phyloP scores from a whole-genome alignment of 805 yeast species.

The Candida nonsorbophila region DNA sequence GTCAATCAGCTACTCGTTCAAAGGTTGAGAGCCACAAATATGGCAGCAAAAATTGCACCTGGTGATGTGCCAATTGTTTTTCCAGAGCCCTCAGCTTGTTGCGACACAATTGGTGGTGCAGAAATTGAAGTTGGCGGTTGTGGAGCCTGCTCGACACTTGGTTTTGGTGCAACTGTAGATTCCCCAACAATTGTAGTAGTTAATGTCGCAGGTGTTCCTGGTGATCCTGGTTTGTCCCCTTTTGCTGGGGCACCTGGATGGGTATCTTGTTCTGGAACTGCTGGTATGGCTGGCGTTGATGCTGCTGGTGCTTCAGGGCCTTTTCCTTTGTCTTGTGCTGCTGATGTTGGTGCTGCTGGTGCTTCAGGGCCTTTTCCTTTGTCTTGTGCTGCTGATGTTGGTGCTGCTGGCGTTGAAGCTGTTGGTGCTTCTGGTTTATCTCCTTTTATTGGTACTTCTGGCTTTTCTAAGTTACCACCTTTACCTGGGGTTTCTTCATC shows the following conservation, averaged over 20 bases:
- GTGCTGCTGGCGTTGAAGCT: neutral
- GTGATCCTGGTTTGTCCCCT: neutral
- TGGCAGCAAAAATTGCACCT: conserved; percentile 9
- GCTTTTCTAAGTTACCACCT: no score
- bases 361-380: conserved; percentile 1
- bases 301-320: conserved; percentile 2
- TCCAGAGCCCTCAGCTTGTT: no score
- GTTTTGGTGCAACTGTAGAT: conserved; percentile 11
- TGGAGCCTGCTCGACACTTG: no score
- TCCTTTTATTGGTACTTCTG: no score
- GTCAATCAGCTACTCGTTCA: no score
- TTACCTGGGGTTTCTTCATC: no score
- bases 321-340: conserved; percentile 1
- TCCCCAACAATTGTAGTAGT: neutral
- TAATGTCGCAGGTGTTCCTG: neutral
- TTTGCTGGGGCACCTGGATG: neutral
- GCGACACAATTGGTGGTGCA: no score
- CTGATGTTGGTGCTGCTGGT: neutral
- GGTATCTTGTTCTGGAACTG: neutral
- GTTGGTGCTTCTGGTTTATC: no score
- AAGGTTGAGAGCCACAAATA: conserved; percentile 8
- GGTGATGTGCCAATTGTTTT: no score
- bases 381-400: neutral
- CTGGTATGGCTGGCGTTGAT: neutral
- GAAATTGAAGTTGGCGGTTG: no score